These are phyloP conservation scores for apple (Malus domestica) DNA, from an alignment of 306 rosid species.

Conservation along the genomic window ASM211411v1 NC_041801.1:6463501-6464000, in stretches of 20 bases:
- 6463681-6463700: neutral
- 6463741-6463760: neutral
- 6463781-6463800: constrained; percentile 7
- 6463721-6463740: neutral
- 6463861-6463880: neutral
- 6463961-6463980: constrained; percentile 44
- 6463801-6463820: neutral
- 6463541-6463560: too few species aligned
- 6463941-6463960: neutral
- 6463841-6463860: neutral
- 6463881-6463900: neutral
- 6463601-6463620: neutral
- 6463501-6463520: neutral
- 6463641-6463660: neutral
- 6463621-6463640: neutral
- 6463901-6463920: neutral
- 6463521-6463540: neutral
- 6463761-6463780: constrained; percentile 8
- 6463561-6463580: neutral
- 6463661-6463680: neutral
- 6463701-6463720: neutral
- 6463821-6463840: constrained; percentile 1
- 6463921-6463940: neutral
- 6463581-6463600: too few species aligned
- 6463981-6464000: constrained; percentile 85